Percentiles rank a stretch among this genome's conserved stretches.
Evolutionary conservation across 2,329 filamentous ascomycete species (phyloP).

Genomic region (Cordyceps javanica): DNA sequence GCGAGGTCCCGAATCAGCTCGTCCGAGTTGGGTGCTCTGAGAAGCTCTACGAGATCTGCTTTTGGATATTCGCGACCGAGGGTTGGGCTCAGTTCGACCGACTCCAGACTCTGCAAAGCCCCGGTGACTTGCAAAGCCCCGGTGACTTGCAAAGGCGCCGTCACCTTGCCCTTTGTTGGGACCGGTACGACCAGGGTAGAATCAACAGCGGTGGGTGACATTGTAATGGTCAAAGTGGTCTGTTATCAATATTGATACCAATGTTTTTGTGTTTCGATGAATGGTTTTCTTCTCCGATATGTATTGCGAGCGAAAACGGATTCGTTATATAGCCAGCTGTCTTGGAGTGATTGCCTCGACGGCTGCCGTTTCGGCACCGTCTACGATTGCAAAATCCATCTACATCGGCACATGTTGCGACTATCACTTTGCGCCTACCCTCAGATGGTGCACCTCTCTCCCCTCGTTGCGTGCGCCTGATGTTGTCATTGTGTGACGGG

Average conservation of each 20-base stretch:
- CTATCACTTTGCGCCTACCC: not conserved
- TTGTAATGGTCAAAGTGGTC: not conserved
- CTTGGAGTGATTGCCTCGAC: not conserved
- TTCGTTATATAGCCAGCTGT: not conserved
- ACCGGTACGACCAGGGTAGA: not conserved
- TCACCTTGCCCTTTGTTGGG: not conserved
- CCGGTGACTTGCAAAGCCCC: constrained; percentile 47
- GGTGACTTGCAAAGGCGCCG: constrained; percentile 40
- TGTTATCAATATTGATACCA: not conserved
- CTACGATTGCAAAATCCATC: not conserved
- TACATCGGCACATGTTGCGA: not conserved
- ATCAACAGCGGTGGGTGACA: constrained; percentile 9
- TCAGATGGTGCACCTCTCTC: not conserved
- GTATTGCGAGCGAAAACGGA: not conserved
- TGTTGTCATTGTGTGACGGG: constrained; percentile 14
- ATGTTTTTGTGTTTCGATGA: too few relatives aligned
- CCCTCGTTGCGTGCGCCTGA: not conserved
- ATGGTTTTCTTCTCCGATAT: not conserved
- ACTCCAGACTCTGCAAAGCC: constrained; percentile 43
- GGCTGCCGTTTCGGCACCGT: not conserved
- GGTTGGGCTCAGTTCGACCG: constrained; percentile 53
- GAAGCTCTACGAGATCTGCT: constrained; percentile 52
- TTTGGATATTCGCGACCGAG: constrained; percentile 58
- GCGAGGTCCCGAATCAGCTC: constrained; percentile 60
- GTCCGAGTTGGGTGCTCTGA: constrained; percentile 56